A percentile compares a stretch with the other conserved stretches of the same genome.
phyloP scores from a whole-genome alignment of 768 basidiomycete genomes.

The Auriculariales sp. region DNA sequence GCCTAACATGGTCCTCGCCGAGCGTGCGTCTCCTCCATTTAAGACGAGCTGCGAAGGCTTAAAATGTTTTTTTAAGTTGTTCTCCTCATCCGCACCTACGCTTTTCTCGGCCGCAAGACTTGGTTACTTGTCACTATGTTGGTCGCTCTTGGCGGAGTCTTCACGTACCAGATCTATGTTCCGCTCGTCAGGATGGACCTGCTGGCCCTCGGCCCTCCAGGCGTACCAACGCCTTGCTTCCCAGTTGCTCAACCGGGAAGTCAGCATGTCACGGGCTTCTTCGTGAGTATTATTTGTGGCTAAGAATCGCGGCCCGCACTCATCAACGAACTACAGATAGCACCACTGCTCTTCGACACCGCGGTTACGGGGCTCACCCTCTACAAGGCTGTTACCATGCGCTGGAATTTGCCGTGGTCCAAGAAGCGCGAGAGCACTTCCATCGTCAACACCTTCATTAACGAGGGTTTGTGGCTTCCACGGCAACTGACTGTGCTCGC shows the following conservation, averaged over 20 bases:
- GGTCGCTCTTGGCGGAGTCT: conserved; percentile 52
- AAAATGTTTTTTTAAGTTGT: conserved; percentile 35
- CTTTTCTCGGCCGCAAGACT: conserved; percentile 69
- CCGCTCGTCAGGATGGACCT: conserved; percentile 65
- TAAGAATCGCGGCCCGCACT: neutral
- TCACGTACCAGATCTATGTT: conserved; percentile 72
- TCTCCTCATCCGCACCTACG: conserved; percentile 71
- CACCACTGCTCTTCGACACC: conserved; percentile 69
- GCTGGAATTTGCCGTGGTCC: conserved; percentile 25
- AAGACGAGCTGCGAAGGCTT: conserved; percentile 5
- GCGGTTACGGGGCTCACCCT: conserved; percentile 70
- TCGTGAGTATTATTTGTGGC: conserved; percentile 26
- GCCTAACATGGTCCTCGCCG: conserved; percentile 80
- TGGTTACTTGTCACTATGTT: conserved; percentile 52
- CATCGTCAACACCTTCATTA: conserved; percentile 71
- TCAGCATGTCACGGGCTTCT: conserved; percentile 29
- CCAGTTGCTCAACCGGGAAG: conserved; percentile 64
- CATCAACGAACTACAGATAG: conserved; percentile 36
- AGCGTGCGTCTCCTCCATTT: conserved; percentile 30
- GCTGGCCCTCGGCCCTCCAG: conserved; percentile 49
- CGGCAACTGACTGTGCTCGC: neutral
- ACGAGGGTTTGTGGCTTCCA: conserved; percentile 39
- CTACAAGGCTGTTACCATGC: conserved; percentile 64
- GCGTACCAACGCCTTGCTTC: conserved; percentile 59
- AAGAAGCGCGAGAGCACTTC: conserved; percentile 65